Conservation (phyloP, 257 asterid species). For the Plantago major region DNA sequence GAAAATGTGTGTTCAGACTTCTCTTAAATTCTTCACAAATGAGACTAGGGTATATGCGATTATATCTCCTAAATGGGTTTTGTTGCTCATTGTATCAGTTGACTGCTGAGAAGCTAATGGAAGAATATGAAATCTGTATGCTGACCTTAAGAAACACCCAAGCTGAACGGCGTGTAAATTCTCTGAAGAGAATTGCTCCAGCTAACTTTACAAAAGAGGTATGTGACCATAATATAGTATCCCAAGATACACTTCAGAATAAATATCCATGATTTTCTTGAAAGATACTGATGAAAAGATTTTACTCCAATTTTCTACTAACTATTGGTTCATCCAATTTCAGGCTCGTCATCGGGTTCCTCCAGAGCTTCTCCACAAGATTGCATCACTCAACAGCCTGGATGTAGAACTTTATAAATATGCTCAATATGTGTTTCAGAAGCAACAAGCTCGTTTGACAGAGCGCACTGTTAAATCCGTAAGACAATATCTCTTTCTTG, state of each 20-base stretch:
- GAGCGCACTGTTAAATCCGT: conserved; percentile 37
- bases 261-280: background rate
- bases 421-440: conserved; percentile 55
- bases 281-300: background rate
- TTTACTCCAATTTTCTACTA: conserved; percentile 1
- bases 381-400: conserved; percentile 57
- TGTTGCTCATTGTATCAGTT: conserved; percentile 37
- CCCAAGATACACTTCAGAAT: too few relatives aligned
- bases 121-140: conserved; percentile 62
- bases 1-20: conserved; percentile 44
- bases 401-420: conserved; percentile 73
- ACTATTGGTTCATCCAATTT: conserved; percentile 16
- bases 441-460: conserved; percentile 44
- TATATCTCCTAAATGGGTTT: conserved; percentile 12
- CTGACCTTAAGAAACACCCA: conserved; percentile 48
- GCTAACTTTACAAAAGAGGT: conserved; percentile 93
- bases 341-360: conserved; percentile 71
- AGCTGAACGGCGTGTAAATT: conserved; percentile 53
- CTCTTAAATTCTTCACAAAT: background rate
- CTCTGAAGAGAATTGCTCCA: conserved; percentile 66
- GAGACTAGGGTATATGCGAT: background rate
- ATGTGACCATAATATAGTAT: conserved; percentile 7
- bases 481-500: conserved; percentile 30
- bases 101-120: conserved; percentile 69
- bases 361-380: conserved; percentile 54